Evolutionary conservation across 2,329 filamentous ascomycete species (phyloP).

Genomic region (Fusarium citri): DNA sequence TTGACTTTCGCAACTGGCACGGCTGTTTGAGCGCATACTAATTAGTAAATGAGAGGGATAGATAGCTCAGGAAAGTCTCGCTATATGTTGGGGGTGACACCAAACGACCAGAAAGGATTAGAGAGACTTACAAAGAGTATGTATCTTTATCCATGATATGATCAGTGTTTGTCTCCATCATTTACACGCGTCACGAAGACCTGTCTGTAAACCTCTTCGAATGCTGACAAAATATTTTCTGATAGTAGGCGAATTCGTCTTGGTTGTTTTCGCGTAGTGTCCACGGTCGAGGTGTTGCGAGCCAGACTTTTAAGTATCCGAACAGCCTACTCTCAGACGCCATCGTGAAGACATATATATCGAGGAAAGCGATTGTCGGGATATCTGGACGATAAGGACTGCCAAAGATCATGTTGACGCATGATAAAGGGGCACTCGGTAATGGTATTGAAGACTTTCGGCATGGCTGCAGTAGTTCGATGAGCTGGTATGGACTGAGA

Average conservation of each 20-base stretch:
- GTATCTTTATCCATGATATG: neutral
- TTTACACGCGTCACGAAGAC: neutral
- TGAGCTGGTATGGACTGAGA: neutral
- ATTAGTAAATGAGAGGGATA: neutral
- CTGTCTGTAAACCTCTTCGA: neutral
- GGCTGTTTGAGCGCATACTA: neutral
- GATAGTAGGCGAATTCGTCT: neutral
- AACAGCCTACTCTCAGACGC: neutral
- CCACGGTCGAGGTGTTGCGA: neutral
- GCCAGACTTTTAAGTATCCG: neutral
- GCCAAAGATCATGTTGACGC: neutral
- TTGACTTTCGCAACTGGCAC: neutral
- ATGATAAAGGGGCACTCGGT: constrained; percentile 6
- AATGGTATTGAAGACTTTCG: neutral
- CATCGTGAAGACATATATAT: neutral
- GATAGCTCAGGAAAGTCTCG: neutral
- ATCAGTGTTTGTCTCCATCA: neutral
- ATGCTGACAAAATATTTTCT: neutral
- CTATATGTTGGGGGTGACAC: neutral
- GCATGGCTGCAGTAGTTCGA: constrained; percentile 14
- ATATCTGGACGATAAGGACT: neutral
- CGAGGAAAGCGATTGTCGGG: neutral
- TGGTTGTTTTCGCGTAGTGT: neutral
- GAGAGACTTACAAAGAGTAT: neutral
- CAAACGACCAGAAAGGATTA: neutral